A percentile compares a stretch with the other conserved stretches of the same genome.
These are phyloP conservation scores for Mycena latifolia DNA, from an alignment of 768 basidiomycete genomes.

Conservation along the genomic window DNA sequence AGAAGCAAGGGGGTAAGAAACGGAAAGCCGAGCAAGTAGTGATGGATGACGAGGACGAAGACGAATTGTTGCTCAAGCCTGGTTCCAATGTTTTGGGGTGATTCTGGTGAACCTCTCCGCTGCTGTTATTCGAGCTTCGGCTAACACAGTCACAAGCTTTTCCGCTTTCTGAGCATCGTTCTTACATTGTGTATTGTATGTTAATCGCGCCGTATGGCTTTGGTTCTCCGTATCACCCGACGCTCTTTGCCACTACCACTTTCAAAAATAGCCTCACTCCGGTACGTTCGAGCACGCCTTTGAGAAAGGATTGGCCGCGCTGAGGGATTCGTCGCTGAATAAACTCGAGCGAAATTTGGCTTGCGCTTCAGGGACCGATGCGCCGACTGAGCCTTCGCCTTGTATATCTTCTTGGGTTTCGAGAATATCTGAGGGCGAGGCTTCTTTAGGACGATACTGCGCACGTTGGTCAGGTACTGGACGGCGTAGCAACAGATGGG, in stretches of 20 bases:
- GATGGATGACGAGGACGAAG: slow-evolving; percentile 36
- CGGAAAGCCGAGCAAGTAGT: slow-evolving; percentile 20
- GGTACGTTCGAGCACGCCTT: neutral
- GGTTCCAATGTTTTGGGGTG: slow-evolving; percentile 27
- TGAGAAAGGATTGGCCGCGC: too few species aligned
- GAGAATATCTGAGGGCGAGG: neutral
- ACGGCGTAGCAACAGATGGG: neutral
- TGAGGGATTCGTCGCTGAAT: neutral
- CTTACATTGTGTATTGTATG: slow-evolving; percentile 1
- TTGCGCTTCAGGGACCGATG: slow-evolving; percentile 3
- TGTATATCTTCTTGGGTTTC: neutral
- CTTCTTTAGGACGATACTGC: slow-evolving; percentile 11
- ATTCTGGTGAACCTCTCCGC: too few species aligned
- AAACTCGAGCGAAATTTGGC: neutral
- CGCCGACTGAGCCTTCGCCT: neutral
- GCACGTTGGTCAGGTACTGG: neutral
- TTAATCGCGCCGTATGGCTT: slow-evolving; percentile 12
- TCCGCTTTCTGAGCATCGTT: slow-evolving; percentile 5
- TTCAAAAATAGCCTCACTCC: neutral
- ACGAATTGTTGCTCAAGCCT: slow-evolving; percentile 41
- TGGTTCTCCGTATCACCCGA: slow-evolving; percentile 13
- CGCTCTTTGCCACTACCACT: neutral
- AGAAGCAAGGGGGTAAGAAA: neutral
- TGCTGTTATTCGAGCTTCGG: neutral
- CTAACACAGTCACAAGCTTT: neutral